A percentile compares a stretch with the other conserved stretches of the same genome.
Evolutionary conservation across 345 rosid genomes (phyloP).

Genomic region (Euphorbia lathyris): DNA sequence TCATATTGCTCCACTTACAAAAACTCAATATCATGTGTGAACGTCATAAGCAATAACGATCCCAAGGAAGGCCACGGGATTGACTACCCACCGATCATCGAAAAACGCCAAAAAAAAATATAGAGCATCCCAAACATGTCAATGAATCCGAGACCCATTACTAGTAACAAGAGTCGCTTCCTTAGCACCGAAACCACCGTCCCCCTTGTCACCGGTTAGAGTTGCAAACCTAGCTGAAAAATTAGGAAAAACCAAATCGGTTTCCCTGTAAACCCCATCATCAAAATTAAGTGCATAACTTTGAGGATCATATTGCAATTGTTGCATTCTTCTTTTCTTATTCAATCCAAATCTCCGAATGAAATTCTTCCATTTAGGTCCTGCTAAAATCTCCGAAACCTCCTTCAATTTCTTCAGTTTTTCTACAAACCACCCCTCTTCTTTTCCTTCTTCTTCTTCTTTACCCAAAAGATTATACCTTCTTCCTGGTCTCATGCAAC

Average conservation of each 20-base stretch:
- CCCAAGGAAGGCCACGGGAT: too few relatives aligned
- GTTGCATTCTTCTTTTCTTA: conserved; percentile 36
- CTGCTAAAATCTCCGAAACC: conserved; percentile 48
- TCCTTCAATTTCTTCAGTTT: conserved; percentile 39
- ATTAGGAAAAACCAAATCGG: conserved; percentile 10
- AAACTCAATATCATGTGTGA: too few relatives aligned
- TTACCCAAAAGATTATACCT: conserved; percentile 14
- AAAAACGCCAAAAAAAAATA: too few relatives aligned
- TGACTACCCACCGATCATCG: too few relatives aligned
- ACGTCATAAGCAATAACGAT: too few relatives aligned
- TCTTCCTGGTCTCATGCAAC: conserved; percentile 25
- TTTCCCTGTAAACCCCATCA: conserved; percentile 35
- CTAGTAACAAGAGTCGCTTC: too few relatives aligned
- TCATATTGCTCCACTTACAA: too few relatives aligned
- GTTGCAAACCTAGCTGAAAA: conserved; percentile 41
- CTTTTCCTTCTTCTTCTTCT: conserved; percentile 14
- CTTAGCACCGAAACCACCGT: not conserved
- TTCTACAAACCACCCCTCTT: conserved; percentile 34
- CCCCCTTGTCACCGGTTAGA: conserved; percentile 15
- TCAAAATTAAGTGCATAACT: conserved; percentile 79
- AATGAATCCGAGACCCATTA: too few relatives aligned
- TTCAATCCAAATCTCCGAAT: conserved; percentile 37
- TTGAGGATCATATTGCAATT: conserved; percentile 52
- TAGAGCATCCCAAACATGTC: too few relatives aligned
- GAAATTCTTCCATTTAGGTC: conserved; percentile 66